Conservation (phyloP, 306 rosid genomes). For the Cicer cuneatum region DNA sequence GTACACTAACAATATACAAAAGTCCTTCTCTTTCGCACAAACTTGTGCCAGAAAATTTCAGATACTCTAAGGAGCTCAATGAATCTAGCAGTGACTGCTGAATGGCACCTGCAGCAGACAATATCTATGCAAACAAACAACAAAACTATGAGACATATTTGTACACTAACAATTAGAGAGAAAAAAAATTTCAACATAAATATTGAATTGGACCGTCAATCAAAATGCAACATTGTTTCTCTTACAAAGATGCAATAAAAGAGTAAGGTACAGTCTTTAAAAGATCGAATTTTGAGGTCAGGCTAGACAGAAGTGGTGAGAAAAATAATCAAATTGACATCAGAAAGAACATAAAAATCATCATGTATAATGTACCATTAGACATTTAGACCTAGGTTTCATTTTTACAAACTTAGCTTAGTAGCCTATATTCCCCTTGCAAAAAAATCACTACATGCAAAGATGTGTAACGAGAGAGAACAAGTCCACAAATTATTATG, state of each 20-base stretch:
- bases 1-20: too few relatives aligned
- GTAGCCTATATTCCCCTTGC: background rate
- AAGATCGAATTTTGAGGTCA: background rate
- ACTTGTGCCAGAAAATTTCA: background rate
- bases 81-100: background rate
- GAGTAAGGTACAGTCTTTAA: background rate
- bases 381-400: background rate
- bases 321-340: background rate
- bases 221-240: conserved; percentile 13
- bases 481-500: background rate
- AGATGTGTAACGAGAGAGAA: background rate
- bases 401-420: background rate
- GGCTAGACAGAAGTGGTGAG: background rate
- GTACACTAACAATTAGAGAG: background rate
- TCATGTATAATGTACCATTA: background rate
- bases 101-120: background rate
- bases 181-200: too few relatives aligned
- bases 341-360: too few relatives aligned
- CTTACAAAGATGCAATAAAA: background rate
- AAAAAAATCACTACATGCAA: background rate
- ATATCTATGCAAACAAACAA: conserved; percentile 20
- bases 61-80: background rate
- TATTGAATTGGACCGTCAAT: too few relatives aligned
- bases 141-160: background rate
- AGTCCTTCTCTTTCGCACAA: background rate